Base-by-base conservation (phyloP, 257 asterid species). In the Rauvolfia tetraphylla region DNA sequence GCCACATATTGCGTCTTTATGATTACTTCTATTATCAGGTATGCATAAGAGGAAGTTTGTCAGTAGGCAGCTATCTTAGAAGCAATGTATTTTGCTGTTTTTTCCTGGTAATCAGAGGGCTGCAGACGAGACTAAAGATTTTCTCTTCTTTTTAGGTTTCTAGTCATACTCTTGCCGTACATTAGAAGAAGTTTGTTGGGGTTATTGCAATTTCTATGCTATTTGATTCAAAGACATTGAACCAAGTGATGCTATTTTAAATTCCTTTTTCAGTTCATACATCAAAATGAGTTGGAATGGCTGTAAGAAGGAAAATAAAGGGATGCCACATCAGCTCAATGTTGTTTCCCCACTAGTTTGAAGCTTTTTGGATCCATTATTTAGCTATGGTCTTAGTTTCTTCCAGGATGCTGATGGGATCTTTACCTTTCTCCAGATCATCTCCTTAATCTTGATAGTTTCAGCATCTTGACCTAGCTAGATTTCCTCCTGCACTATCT, bases 1-100 rank as follows among this genome's bases (percentile, higher is more conserved):
- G 73, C 86, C 98, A 93, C 72, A 86, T 93, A 80, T 82, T 93
- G 85, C 96, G 96, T 34, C 91, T 93, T 51, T 90, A 90, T 69
- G 97, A 93, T 86, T 93, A 93, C 88, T 93, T 91, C 85, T 93
- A 93, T 83, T 86, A 90, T 84, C 95, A 91, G 97, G 98, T 93
- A 79, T 36, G 83, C 82, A 62, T 72, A 39, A 36, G 74, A 62
- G 68, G 51, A 54, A 70, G 38, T 38, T 17, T 23, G 11, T 42
- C 8, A 34, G 56, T 22, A 20, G 48, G 0, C 49, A 18, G 25
- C 33, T 9, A 2, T 58, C 61, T 34, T 15, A 27, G 67, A 58
- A 2, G 17, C 20, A 23, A 11, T 71, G 39, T 29, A 72, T 14
- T 34, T 51, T 6, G 5, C 42, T 27, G 25, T 7, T 13, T 3